Evolutionary conservation across 106 monocot species (phyloP).

Genomic region (Allium fistulosum): DNA sequence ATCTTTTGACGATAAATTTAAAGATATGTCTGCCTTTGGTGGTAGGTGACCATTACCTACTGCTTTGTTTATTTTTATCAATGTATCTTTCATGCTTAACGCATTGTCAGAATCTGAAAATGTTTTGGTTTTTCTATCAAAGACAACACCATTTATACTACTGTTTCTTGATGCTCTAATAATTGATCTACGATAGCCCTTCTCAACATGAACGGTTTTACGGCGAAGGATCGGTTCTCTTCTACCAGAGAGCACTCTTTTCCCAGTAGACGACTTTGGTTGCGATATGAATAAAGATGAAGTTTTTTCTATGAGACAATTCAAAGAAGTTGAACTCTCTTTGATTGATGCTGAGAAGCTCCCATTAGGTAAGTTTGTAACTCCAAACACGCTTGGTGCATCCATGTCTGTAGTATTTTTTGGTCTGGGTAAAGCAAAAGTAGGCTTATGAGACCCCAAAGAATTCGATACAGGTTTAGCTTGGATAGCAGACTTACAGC

Average conservation of each 20-base stretch:
- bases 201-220: conserved; percentile 56
- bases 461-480: background rate
- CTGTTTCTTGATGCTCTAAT: conserved; percentile 43
- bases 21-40: conserved; percentile 4
- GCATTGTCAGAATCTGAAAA: conserved; percentile 23
- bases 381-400: conserved; percentile 28
- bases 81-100: conserved; percentile 32
- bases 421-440: conserved; percentile 9
- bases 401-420: background rate
- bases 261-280: conserved; percentile 23
- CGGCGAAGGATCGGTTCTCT: conserved; percentile 48
- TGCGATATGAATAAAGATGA: conserved; percentile 13
- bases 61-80: conserved; percentile 26
- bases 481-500: background rate
- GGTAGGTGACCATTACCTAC: too few species aligned
- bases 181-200: conserved; percentile 54
- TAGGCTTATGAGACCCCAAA: conserved; percentile 11
- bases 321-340: conserved; percentile 19
- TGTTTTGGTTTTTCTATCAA: conserved; percentile 40
- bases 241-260: conserved; percentile 40
- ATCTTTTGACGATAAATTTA: conserved; percentile 24
- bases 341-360: conserved; percentile 21
- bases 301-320: conserved; percentile 18
- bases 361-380: conserved; percentile 25
- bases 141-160: conserved; percentile 22